Evolutionary conservation across 192 early-diverging fungal species (phyloP), one percentile per base, ranked within the genome.

Genomic region (Rhizoclosmatium globosum): DNA sequence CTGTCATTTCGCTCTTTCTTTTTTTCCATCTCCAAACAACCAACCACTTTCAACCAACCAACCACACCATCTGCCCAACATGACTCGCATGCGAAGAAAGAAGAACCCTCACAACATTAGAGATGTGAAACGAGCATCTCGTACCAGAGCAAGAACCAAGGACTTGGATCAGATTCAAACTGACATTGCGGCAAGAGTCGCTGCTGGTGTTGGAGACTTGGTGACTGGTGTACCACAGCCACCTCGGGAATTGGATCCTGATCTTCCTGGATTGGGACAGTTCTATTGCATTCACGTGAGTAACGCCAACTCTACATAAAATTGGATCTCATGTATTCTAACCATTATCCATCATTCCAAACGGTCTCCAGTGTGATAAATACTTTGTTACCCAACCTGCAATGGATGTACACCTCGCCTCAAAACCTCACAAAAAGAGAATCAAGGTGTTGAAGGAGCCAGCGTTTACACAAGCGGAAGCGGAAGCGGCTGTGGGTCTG

Each of bases 161-260:
- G 96, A 98, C 87, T 85, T 99, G 6, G 97, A 99, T 89, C 95
- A 98, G 86, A 94, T 99, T 78, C 93, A 95, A 74, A 93, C 93
- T 42, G 96, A 98, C 85, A 82, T 98, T 13, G 60, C 56, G 83
- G 85, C 91, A 58, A 92, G 92, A 77, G 23, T 64, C 0, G 62
- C 62, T 39, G 41, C 21, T 11, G 11, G 11, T 42, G 4, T 50
- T 7, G 42, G 23, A 17, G 47, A 46, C 11, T 13, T 72, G n/a
- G 50, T 53, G 6, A 53, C 50, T 17, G 50, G 17, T 17, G 9
- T 7, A 21, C 4, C 92, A 69, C 82, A 93, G 71, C 84, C 89
- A 59, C 90, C 86, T 47, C 81, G 88, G 67, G 87, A 87, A 47
- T 70, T 90, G 43, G 94, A 98, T 79, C 87, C 91, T 23, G 97